phyloP scores from a whole-genome alignment of 2,329 filamentous ascomycete species.

The Xylariaceae sp. region DNA sequence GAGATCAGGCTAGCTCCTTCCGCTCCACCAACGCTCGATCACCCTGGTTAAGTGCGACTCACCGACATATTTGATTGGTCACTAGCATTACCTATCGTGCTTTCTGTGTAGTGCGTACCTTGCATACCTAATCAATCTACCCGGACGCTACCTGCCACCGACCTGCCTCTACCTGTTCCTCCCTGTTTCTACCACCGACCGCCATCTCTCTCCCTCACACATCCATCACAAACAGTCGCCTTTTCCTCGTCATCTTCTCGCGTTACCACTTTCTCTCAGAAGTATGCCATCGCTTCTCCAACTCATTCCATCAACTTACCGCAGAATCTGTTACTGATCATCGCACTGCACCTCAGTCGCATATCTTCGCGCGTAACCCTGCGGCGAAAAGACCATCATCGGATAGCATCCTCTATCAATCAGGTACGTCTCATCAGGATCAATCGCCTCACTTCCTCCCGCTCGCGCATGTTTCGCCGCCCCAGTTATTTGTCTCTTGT shows the following conservation, averaged over 20 bases:
- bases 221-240: too few species aligned
- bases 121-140: background rate
- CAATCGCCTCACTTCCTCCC: background rate
- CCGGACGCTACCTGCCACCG: background rate
- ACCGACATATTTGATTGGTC: background rate
- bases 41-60: background rate
- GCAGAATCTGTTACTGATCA: background rate
- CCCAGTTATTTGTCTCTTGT: constrained; percentile 16
- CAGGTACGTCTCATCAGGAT: background rate
- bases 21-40: background rate
- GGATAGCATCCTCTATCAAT: background rate
- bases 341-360: background rate
- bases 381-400: background rate
- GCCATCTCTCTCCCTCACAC: background rate
- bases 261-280: background rate
- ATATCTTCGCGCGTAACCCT: background rate
- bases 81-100: background rate
- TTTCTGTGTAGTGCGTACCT: background rate
- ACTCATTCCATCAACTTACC: background rate
- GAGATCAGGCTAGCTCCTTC: background rate
- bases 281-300: background rate
- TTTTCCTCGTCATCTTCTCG: too few species aligned
- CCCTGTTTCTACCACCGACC: background rate
- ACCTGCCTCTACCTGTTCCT: background rate
- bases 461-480: background rate